Conservation (phyloP, 116 monocot genomes). For the Papilionanthe hybrid region DNA sequence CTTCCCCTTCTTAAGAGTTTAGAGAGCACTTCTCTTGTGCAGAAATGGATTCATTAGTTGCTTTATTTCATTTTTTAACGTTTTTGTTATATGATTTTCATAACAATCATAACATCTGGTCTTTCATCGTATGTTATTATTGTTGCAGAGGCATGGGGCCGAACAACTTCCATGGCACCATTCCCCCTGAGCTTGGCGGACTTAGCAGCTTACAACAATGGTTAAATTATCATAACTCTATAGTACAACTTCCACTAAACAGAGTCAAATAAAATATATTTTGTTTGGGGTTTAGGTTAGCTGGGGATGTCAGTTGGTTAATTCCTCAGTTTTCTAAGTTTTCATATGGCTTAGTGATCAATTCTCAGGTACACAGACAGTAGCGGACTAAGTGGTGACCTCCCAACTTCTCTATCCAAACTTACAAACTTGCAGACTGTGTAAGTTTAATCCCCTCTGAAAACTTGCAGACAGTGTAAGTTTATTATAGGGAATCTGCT, state of each 20-base stretch:
- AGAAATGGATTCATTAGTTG: not conserved
- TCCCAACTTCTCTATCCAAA: constrained; percentile 64
- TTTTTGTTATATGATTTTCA: too few species aligned
- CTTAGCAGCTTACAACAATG: constrained; percentile 44
- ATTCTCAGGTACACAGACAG: constrained; percentile 73
- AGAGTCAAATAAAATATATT: not conserved
- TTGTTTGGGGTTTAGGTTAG: too few species aligned
- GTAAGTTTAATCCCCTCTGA: constrained; percentile 24
- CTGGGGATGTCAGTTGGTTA: too few species aligned
- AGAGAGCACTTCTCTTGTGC: not conserved
- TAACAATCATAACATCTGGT: not conserved
- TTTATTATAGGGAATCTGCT: not conserved
- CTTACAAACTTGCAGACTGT: constrained; percentile 47
- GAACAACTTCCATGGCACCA: constrained; percentile 62
- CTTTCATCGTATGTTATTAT: not conserved
- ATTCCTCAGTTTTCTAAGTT: not conserved
- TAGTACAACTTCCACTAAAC: not conserved
- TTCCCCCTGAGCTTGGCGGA: constrained; percentile 76
- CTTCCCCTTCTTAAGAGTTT: not conserved
- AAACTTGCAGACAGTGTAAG: too few species aligned
- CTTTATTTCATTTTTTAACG: not conserved
- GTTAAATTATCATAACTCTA: constrained; percentile 24
- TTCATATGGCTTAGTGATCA: not conserved
- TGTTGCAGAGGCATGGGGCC: constrained; percentile 46
- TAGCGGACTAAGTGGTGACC: constrained; percentile 56